Percentiles rank a stretch among this genome's conserved stretches.
Evolutionary conservation across 306 rosid genomes (phyloP).

Genomic region (Prinsepia uniflora): DNA sequence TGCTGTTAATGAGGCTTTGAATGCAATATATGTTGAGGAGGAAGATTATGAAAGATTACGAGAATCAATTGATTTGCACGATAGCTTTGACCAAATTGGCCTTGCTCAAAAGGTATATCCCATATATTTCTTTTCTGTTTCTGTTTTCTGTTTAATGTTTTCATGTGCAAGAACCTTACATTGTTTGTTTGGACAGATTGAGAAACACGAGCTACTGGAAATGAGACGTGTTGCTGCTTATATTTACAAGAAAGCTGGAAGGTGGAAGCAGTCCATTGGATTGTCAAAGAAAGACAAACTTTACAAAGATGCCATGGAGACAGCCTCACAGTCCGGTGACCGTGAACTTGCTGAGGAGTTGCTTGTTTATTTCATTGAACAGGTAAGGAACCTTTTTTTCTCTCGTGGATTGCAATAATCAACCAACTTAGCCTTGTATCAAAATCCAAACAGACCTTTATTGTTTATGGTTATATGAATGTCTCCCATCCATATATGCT

Average conservation of each 20-base stretch:
- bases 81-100: conserved; percentile 97
- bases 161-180: conserved; percentile 23
- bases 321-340: conserved; percentile 97
- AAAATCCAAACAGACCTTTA: too few species aligned
- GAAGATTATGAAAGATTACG: conserved; percentile 98
- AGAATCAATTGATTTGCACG: conserved; percentile 96
- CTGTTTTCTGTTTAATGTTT: conserved; percentile 13
- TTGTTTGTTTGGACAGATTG: conserved; percentile 59
- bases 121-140: conserved; percentile 15
- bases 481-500: too few species aligned
- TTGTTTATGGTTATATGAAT: too few species aligned
- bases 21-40: conserved; percentile 96
- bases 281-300: conserved; percentile 97
- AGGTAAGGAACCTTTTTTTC: conserved; percentile 37
- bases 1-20: conserved; percentile 97
- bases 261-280: conserved; percentile 99
- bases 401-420: neutral
- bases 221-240: conserved; percentile 99
- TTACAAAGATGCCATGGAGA: conserved; percentile 99
- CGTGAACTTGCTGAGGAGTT: conserved; percentile 98
- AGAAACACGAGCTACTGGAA: conserved; percentile 96
- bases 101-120: conserved; percentile 87
- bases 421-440: too few species aligned
- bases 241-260: conserved; percentile 94
- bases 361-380: conserved; percentile 89